Conservation (phyloP, 2,329 filamentous ascomycete species). For the Nothopassalora personata region DNA sequence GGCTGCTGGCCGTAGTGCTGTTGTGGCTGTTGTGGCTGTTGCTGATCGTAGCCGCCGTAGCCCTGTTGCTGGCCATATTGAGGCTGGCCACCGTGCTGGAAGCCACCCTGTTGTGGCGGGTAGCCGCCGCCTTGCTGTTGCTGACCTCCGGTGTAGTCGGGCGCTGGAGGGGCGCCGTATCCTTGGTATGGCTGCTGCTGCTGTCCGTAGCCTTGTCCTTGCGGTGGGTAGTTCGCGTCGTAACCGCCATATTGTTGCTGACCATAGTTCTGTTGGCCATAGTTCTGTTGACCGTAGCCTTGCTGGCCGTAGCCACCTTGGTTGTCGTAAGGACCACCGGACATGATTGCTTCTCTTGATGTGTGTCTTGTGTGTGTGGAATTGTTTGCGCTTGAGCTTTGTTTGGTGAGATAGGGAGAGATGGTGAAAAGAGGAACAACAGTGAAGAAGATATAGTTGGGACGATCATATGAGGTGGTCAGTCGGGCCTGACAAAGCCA, state of each 20-base stretch:
- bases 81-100: constrained; percentile 8
- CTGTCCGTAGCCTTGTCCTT: constrained; percentile 14
- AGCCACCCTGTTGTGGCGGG: constrained; percentile 11
- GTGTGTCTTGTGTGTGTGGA: neutral
- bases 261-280: constrained; percentile 10
- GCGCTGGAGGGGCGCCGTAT: constrained; percentile 24
- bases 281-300: constrained; percentile 23
- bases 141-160: constrained; percentile 22
- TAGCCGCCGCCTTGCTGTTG: constrained; percentile 22
- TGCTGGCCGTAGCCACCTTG: constrained; percentile 17
- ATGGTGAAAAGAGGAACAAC: neutral
- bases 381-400: neutral
- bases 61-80: constrained; percentile 1
- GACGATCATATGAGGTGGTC: neutral
- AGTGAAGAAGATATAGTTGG: neutral
- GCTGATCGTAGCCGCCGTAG: constrained; percentile 20
- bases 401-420: neutral
- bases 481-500: neutral
- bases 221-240: constrained; percentile 20
- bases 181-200: constrained; percentile 13
- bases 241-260: constrained; percentile 23
- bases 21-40: constrained; percentile 32
- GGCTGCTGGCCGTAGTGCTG: constrained; percentile 35
- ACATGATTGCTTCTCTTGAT: constrained; percentile 10
- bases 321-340: constrained; percentile 22